phyloP scores from a whole-genome alignment of 2,329 filamentous ascomycete species.

The Microcyclospora pomicola region DNA sequence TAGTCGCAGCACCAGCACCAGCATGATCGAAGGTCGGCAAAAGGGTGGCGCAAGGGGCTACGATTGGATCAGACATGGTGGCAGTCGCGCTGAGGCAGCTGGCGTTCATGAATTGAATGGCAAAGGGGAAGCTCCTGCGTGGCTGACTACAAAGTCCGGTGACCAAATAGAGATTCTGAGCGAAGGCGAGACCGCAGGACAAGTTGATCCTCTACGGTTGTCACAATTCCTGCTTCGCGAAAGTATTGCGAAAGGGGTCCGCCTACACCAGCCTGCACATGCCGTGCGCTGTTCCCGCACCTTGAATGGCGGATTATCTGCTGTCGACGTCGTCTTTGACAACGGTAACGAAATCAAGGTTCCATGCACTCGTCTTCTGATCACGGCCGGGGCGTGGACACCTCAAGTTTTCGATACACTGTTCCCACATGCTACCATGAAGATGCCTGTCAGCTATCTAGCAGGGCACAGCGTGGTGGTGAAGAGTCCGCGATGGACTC shows the following conservation, averaged over 20 bases:
- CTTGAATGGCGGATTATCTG: slow-evolving; percentile 35
- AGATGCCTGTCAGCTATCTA: slow-evolving; percentile 46
- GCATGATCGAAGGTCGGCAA: slow-evolving; percentile 37
- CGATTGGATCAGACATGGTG: slow-evolving; percentile 53
- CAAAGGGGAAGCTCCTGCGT: slow-evolving; percentile 34
- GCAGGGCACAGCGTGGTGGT: slow-evolving; percentile 62
- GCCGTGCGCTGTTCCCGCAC: slow-evolving; percentile 42
- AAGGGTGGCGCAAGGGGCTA: slow-evolving; percentile 36
- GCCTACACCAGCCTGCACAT: slow-evolving; percentile 50
- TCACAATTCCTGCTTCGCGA: slow-evolving; percentile 50
- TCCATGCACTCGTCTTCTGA: slow-evolving; percentile 50
- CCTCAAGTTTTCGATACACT: slow-evolving; percentile 48
- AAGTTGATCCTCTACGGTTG: slow-evolving; percentile 54
- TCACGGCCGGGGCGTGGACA: slow-evolving; percentile 61
- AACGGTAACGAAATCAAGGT: slow-evolving; percentile 33
- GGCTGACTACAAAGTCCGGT: slow-evolving; percentile 44
- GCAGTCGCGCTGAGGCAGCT: slow-evolving; percentile 45
- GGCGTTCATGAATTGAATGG: slow-evolving; percentile 19
- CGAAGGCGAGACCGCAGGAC: slow-evolving; percentile 45
- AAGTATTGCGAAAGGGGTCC: slow-evolving; percentile 47
- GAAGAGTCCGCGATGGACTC: slow-evolving; percentile 42
- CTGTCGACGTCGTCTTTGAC: slow-evolving; percentile 37
- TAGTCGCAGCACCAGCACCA: slow-evolving; percentile 41
- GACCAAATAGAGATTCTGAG: slow-evolving; percentile 49
- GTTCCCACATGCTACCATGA: slow-evolving; percentile 42